A percentile compares a stretch with the other conserved stretches of the same genome.
Conservation (phyloP, 2,329 filamentous ascomycete species). For the Calycina herbarum region DNA sequence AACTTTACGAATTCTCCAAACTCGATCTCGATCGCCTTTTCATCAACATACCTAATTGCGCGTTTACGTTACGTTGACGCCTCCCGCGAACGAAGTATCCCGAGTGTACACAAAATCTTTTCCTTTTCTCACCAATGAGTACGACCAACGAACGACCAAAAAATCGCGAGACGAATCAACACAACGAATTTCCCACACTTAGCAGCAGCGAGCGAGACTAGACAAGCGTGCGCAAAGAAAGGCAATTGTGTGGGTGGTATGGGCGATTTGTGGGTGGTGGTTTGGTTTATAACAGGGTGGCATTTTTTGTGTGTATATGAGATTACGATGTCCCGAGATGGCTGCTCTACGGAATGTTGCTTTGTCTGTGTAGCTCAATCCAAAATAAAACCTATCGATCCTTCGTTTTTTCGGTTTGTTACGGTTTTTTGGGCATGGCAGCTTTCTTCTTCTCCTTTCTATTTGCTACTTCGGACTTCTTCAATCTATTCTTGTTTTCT, state of each 20-base stretch:
- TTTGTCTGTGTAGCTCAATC: constrained; percentile 26
- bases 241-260: constrained; percentile 13
- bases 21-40: constrained; percentile 22
- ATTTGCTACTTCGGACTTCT: not conserved
- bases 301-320: constrained; percentile 33
- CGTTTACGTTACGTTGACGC: constrained; percentile 26
- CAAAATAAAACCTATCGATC: constrained; percentile 5
- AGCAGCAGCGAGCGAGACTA: constrained; percentile 14
- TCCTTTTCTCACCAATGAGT: constrained; percentile 25
- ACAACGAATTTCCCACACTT: constrained; percentile 23
- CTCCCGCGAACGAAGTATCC: constrained; percentile 22
- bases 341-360: constrained; percentile 20
- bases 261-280: constrained; percentile 16
- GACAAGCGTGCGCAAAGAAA: constrained; percentile 15
- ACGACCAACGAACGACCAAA: constrained; percentile 27
- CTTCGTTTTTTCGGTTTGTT: not conserved
- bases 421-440: not conserved
- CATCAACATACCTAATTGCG: constrained; percentile 35
- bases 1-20: constrained; percentile 27
- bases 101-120: constrained; percentile 31
- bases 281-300: constrained; percentile 19
- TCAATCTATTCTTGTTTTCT: too few species aligned
- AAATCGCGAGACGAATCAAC: constrained; percentile 24
- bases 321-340: constrained; percentile 31
- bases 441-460: not conserved